phyloP scores from a whole-genome alignment of 768 basidiomycete species.

The Mycena pura region DNA sequence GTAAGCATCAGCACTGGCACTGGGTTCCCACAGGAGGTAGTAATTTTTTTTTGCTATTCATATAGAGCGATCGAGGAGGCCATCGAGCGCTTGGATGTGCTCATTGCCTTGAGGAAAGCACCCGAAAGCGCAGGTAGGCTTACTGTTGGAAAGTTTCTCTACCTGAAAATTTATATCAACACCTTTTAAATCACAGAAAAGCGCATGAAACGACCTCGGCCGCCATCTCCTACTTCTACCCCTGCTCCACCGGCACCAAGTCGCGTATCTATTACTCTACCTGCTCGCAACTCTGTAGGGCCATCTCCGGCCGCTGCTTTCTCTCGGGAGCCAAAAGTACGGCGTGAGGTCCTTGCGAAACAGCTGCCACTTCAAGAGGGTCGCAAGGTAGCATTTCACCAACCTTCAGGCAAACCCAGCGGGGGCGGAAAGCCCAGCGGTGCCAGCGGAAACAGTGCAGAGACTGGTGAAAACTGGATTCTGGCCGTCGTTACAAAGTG shows the following conservation, averaged over 20 bases:
- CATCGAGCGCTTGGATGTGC: slow-evolving; percentile 69
- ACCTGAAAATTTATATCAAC: background rate
- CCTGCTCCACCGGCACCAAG: slow-evolving; percentile 48
- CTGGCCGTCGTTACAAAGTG: slow-evolving; percentile 76
- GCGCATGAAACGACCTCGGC: slow-evolving; percentile 77
- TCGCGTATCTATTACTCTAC: slow-evolving; percentile 63
- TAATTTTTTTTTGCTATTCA: slow-evolving; percentile 9
- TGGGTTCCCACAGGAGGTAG: no score
- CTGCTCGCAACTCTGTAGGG: slow-evolving; percentile 64
- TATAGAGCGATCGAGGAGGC: slow-evolving; percentile 73
- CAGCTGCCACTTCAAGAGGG: slow-evolving; percentile 76
- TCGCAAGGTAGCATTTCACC: slow-evolving; percentile 84
- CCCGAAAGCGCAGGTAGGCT: slow-evolving; percentile 68
- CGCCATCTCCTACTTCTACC: slow-evolving; percentile 70
- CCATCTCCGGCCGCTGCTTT: slow-evolving; percentile 56
- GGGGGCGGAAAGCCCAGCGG: slow-evolving; percentile 32
- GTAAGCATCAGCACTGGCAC: slow-evolving; percentile 45
- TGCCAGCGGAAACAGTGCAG: slow-evolving; percentile 24
- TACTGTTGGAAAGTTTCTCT: background rate
- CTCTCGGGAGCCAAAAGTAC: slow-evolving; percentile 70
- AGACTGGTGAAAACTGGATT: slow-evolving; percentile 75
- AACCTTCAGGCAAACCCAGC: slow-evolving; percentile 61
- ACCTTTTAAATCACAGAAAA: slow-evolving; percentile 56
- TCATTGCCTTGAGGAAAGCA: slow-evolving; percentile 78
- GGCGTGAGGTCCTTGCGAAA: slow-evolving; percentile 64